Conservation (phyloP, 2,329 filamentous ascomycete genomes). For the Colletotrichum tofieldiae region DNA sequence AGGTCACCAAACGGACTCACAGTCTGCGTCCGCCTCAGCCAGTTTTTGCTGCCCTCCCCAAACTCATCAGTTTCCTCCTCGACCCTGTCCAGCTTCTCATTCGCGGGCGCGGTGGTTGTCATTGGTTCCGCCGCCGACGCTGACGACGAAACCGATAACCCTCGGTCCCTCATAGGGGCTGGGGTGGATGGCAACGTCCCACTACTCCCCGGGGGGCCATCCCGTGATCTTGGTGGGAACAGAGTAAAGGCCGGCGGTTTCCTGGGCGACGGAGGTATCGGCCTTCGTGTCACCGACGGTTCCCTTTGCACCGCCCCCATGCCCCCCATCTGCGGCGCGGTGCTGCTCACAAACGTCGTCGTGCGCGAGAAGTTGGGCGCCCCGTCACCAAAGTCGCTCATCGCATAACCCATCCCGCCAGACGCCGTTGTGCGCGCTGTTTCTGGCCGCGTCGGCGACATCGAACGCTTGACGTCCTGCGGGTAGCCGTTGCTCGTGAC, state of each 20-base stretch:
- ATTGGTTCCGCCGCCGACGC: neutral
- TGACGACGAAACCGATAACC: neutral
- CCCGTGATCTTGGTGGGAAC: constrained; percentile 31
- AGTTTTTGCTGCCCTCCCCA: constrained; percentile 46
- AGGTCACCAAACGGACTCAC: constrained; percentile 55
- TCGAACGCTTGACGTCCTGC: constrained; percentile 46
- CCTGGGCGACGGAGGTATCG: constrained; percentile 32
- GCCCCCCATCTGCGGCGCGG: constrained; percentile 20
- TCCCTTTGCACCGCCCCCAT: constrained; percentile 9
- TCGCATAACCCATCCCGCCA: constrained; percentile 25
- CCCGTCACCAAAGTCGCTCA: constrained; percentile 31
- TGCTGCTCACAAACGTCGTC: constrained; percentile 29
- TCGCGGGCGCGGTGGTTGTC: neutral
- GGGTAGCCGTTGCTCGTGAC: constrained; percentile 43
- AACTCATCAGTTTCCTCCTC: constrained; percentile 40
- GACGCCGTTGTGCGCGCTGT: constrained; percentile 38
- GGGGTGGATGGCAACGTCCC: constrained; percentile 23
- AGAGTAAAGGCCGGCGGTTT: constrained; percentile 29
- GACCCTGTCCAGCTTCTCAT: constrained; percentile 29
- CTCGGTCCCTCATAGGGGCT: constrained; percentile 6
- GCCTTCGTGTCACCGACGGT: constrained; percentile 25
- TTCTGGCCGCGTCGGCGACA: constrained; percentile 38
- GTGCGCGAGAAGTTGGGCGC: constrained; percentile 32
- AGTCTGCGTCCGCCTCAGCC: constrained; percentile 51
- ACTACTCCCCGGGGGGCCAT: constrained; percentile 3